Evolutionary conservation across 108 stramenopile genomes (phyloP).

Genomic region (Skeletonema grethae): DNA sequence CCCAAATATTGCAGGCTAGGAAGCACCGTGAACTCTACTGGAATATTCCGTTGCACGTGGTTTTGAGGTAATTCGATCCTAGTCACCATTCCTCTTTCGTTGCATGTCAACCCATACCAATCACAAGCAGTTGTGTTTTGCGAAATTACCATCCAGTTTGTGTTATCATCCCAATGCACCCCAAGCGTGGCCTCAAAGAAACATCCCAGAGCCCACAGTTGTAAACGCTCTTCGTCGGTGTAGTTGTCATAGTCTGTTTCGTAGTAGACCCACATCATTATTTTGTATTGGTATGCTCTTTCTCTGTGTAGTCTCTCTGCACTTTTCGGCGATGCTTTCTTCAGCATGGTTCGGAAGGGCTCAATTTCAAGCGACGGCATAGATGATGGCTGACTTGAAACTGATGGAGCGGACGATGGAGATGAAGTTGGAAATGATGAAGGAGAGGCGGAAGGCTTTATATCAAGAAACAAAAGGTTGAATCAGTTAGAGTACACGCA

Average conservation of each 20-base stretch:
- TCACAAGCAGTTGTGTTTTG: neutral
- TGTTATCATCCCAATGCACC: neutral
- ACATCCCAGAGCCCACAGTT: conserved; percentile 6
- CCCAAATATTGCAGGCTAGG: conserved; percentile 5
- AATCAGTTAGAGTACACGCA: too few species aligned
- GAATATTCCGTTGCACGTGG: neutral
- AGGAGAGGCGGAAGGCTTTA: neutral
- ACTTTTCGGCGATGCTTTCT: neutral
- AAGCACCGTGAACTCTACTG: neutral
- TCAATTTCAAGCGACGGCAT: conserved; percentile 9
- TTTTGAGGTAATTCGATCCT: neutral
- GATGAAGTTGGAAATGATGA: neutral
- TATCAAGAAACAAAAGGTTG: too few species aligned
- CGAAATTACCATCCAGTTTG: conserved; percentile 3
- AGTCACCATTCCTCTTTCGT: conserved; percentile 2
- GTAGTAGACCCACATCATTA: conserved; percentile 7
- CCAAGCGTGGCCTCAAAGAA: conserved; percentile 8
- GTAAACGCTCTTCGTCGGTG: conserved; percentile 11
- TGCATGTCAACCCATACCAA: conserved; percentile 8
- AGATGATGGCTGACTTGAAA: neutral
- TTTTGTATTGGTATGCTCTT: conserved; percentile 5
- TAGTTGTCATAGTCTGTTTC: conserved; percentile 4
- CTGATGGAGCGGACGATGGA: neutral
- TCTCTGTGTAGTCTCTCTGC: conserved; percentile 1
- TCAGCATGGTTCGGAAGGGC: neutral